Evolutionary conservation across 2,329 filamentous ascomycete genomes (phyloP).

Genomic region (Colletotrichum lindemuthianum): DNA sequence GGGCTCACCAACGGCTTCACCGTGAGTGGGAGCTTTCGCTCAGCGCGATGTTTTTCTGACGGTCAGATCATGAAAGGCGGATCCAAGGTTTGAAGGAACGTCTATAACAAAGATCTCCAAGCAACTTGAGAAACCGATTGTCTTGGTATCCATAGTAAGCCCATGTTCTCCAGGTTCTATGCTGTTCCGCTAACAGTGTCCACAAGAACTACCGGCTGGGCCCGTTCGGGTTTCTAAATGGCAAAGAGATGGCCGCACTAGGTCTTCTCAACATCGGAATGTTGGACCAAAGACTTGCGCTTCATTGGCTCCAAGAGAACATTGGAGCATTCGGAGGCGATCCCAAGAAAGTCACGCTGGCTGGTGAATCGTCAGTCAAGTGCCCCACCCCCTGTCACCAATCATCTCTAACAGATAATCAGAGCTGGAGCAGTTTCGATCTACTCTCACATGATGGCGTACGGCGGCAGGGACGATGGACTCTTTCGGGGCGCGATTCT

Average conservation of each 20-base stretch:
- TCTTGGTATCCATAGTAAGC: not conserved
- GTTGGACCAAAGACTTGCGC: constrained; percentile 24
- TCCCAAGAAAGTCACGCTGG: constrained; percentile 57
- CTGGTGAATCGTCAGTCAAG: constrained; percentile 51
- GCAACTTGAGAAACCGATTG: constrained; percentile 1
- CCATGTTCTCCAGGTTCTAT: not conserved
- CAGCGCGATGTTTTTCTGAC: no score
- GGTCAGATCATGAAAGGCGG: not conserved
- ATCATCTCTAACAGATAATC: not conserved
- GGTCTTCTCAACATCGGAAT: constrained; percentile 47
- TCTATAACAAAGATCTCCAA: not conserved
- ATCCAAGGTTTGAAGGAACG: constrained; percentile 8
- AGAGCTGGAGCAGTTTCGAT: constrained; percentile 12
- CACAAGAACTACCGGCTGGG: constrained; percentile 35
- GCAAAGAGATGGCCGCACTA: constrained; percentile 27
- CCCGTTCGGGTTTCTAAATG: constrained; percentile 34
- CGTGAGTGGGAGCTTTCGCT: not conserved
- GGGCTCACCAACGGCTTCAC: constrained; percentile 32
- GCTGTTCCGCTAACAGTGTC: constrained; percentile 51
- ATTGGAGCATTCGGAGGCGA: constrained; percentile 30
- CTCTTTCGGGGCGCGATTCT: constrained; percentile 64
- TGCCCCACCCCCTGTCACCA: not conserved
- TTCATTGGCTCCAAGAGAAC: constrained; percentile 36
- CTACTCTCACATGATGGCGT: constrained; percentile 56
- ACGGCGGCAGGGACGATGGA: constrained; percentile 60